These are phyloP conservation scores for Yamadazyma dendronema DNA, from an alignment of 1,139 yeast genomes.

Conservation along the genomic window DNA sequence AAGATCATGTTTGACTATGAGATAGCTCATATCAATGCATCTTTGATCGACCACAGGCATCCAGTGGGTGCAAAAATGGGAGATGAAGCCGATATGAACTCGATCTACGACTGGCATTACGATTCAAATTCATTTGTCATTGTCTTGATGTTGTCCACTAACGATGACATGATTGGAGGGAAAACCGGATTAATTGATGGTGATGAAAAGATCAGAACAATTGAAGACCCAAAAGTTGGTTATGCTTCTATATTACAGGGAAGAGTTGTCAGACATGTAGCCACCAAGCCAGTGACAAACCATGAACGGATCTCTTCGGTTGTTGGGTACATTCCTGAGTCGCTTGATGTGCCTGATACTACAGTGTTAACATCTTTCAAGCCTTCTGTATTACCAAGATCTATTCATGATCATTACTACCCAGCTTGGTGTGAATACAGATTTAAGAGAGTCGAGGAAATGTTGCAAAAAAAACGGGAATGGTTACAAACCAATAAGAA, in stretches of 20 bases:
- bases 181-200: conserved; percentile 33
- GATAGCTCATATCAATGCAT: conserved; percentile 29
- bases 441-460: conserved; percentile 31
- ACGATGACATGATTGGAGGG: conserved; percentile 30
- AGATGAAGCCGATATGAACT: conserved; percentile 11
- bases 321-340: conserved; percentile 43
- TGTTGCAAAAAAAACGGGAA: conserved; percentile 27
- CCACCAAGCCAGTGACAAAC: conserved; percentile 30
- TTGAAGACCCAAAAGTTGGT: conserved; percentile 33
- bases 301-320: conserved; percentile 39
- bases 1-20: conserved; percentile 27
- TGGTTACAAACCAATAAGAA: conserved; percentile 16
- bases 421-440: conserved; percentile 47
- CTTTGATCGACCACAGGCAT: conserved; percentile 22
- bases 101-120: conserved; percentile 27
- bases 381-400: conserved; percentile 38
- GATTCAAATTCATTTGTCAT: conserved; percentile 30
- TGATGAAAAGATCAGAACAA: conserved; percentile 23
- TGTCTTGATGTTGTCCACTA: conserved; percentile 31
- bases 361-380: conserved; percentile 42
- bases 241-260: conserved; percentile 35
- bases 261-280: conserved; percentile 32
- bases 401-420: conserved; percentile 41
- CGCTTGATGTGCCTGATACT: conserved; percentile 35
- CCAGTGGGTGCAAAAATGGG: conserved; percentile 14